phyloP scores from a whole-genome alignment of 495 filamentous ascomycete species.

The Aspergillus homomorphus region DNA sequence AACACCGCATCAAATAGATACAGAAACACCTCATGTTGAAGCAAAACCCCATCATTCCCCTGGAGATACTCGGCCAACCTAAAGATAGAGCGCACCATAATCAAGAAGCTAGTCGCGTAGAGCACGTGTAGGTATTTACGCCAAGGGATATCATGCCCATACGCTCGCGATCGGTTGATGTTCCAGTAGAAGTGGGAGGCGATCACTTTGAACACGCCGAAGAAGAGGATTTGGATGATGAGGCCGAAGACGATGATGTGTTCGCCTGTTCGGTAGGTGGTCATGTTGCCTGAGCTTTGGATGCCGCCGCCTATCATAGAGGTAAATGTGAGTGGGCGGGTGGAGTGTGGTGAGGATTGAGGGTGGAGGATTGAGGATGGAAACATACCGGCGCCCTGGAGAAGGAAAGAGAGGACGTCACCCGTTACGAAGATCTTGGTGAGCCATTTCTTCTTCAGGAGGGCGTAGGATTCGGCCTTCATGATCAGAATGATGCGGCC shows the following conservation, averaged over 20 bases:
- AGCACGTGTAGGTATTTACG: slow-evolving; percentile 43
- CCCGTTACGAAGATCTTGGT: slow-evolving; percentile 11
- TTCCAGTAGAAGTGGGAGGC: no score
- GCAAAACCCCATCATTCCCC: slow-evolving; percentile 46
- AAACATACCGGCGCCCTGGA: neutral
- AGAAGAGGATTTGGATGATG: slow-evolving; percentile 35
- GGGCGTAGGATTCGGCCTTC: slow-evolving; percentile 6
- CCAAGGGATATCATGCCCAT: no score
- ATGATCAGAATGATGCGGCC: slow-evolving; percentile 11
- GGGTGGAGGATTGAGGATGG: neutral
- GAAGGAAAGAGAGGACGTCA: slow-evolving; percentile 12
- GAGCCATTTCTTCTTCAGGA: slow-evolving; percentile 1
- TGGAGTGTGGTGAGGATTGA: no score
- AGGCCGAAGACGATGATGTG: slow-evolving; percentile 40
- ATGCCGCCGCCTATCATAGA: slow-evolving; percentile 12
- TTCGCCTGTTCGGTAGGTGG: slow-evolving; percentile 27
- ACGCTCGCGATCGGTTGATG: no score
- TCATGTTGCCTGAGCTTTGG: slow-evolving; percentile 12
- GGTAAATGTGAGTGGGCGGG: neutral
- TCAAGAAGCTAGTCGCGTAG: slow-evolving; percentile 47
- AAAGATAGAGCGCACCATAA: slow-evolving; percentile 58
- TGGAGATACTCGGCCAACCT: slow-evolving; percentile 57
- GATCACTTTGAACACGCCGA: slow-evolving; percentile 37
- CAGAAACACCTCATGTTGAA: slow-evolving; percentile 52
- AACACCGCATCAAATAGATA: slow-evolving; percentile 58